These are phyloP conservation scores for Tuber borchii DNA, from an alignment of 495 filamentous ascomycete genomes.

Conservation along the genomic window DNA sequence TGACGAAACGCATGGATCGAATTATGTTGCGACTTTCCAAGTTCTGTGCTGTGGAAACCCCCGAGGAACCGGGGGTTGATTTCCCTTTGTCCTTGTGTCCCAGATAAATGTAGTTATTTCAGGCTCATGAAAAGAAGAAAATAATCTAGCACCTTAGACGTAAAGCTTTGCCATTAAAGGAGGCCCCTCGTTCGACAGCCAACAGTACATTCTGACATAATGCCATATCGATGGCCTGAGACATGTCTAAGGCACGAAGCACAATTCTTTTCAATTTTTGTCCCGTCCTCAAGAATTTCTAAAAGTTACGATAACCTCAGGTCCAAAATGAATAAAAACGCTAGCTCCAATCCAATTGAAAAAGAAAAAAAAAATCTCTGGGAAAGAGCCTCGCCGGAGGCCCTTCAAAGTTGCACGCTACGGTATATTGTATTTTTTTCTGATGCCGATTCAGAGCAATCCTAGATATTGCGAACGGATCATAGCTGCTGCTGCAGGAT, in stretches of 20 bases:
- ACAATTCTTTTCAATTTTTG: not conserved
- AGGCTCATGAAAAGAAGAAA: not conserved
- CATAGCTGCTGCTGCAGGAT: not conserved
- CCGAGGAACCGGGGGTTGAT: not conserved
- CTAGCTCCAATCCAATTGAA: not conserved
- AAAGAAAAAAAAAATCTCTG: not conserved
- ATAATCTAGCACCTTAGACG: not conserved
- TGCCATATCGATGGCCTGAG: not conserved
- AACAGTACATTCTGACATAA: not conserved
- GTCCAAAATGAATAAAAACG: not conserved
- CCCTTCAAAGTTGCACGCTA: not conserved
- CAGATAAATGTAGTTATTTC: not conserved
- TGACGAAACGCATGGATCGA: not conserved
- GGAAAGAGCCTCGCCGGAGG: not conserved
- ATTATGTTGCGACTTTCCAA: not conserved
- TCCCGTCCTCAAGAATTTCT: not conserved
- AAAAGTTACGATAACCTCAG: not conserved
- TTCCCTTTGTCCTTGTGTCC: not conserved
- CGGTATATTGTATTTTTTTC: not conserved
- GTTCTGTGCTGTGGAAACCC: not conserved
- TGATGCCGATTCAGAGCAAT: not conserved
- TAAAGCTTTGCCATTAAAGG: not conserved
- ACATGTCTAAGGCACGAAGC: not conserved
- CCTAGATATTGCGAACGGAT: not conserved
- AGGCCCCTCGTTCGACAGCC: not conserved